A percentile compares a stretch with the other conserved stretches of the same genome.
These are phyloP conservation scores for Groenewaldozyma auringiensis DNA, from an alignment of 1,139 yeast genomes.

Conservation along the genomic window DNA sequence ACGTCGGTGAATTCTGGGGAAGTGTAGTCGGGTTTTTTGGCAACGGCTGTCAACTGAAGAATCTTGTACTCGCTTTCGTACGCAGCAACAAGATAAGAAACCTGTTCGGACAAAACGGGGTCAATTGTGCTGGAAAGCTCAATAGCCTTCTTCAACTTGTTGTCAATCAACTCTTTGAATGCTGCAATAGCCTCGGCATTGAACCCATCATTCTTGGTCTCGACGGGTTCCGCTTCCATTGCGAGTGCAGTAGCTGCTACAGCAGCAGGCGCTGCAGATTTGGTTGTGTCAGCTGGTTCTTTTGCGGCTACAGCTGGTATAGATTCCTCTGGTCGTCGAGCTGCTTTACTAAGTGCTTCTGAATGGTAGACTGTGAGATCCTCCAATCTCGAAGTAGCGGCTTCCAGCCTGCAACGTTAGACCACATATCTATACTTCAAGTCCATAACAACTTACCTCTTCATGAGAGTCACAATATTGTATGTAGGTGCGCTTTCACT, in stretches of 20 bases:
- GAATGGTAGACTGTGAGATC: constrained; percentile 80
- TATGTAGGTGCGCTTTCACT: constrained; percentile 42
- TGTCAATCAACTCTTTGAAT: constrained; percentile 49
- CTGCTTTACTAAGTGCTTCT: constrained; percentile 30
- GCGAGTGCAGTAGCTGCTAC: constrained; percentile 14
- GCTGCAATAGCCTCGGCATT: constrained; percentile 28
- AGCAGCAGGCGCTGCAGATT: constrained; percentile 9
- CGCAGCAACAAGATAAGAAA: constrained; percentile 49
- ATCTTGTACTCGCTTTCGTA: constrained; percentile 52
- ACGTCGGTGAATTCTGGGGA: constrained; percentile 44
- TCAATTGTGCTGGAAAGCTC: constrained; percentile 53
- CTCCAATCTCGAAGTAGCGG: constrained; percentile 88
- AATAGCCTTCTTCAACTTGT: constrained; percentile 53
- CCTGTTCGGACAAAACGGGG: constrained; percentile 54
- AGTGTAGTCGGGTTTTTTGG: constrained; percentile 59
- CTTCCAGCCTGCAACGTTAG: constrained; percentile 52
- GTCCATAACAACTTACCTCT: constrained; percentile 35
- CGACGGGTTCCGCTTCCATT: constrained; percentile 17
- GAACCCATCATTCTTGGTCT: constrained; percentile 11
- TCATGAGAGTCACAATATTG: constrained; percentile 72
- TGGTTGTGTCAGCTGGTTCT: constrained; percentile 5
- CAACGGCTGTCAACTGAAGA: constrained; percentile 49
- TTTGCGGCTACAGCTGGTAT: constrained; percentile 10
- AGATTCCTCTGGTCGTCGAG: constrained; percentile 24
- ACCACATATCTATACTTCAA: neutral